Evolutionary conservation across 2,329 filamentous ascomycete genomes (phyloP).

Genomic region (Aspergillus sp.): DNA sequence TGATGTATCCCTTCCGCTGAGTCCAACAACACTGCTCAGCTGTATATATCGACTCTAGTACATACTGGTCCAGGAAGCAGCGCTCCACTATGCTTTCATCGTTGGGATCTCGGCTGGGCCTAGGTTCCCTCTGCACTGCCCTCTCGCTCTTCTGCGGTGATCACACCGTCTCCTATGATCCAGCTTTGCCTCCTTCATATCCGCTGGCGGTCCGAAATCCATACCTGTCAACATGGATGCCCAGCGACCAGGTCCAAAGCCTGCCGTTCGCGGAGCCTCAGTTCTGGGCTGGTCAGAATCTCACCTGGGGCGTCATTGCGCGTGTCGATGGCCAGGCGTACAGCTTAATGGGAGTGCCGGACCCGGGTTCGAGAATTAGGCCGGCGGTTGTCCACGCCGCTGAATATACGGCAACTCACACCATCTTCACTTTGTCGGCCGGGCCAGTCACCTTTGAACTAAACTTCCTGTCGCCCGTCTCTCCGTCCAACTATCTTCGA

Average conservation of each 20-base stretch:
- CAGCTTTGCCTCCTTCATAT: slow-evolving; percentile 33
- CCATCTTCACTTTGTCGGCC: slow-evolving; percentile 31
- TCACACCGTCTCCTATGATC: slow-evolving; percentile 12
- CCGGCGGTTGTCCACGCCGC: slow-evolving; percentile 26
- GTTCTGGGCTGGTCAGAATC: slow-evolving; percentile 35
- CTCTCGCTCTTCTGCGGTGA: slow-evolving; percentile 9
- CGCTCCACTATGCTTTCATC: neutral
- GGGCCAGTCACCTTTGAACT: slow-evolving; percentile 26
- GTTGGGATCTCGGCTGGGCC: slow-evolving; percentile 6
- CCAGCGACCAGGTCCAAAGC: slow-evolving; percentile 27
- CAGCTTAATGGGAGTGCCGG: slow-evolving; percentile 33
- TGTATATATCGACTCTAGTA: neutral
- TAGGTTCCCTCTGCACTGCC: slow-evolving; percentile 15
- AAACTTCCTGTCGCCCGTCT: slow-evolving; percentile 39
- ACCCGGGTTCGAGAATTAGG: slow-evolving; percentile 15
- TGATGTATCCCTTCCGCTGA: neutral
- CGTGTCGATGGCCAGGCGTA: slow-evolving; percentile 33
- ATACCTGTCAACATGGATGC: slow-evolving; percentile 38
- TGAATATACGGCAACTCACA: slow-evolving; percentile 35
- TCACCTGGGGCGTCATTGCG: slow-evolving; percentile 35
- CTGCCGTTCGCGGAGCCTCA: slow-evolving; percentile 32
- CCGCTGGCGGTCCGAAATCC: slow-evolving; percentile 37
- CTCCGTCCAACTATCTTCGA: slow-evolving; percentile 32
- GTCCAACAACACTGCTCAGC: too few species aligned
- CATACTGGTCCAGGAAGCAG: neutral